Base-by-base conservation (phyloP, 495 filamentous ascomycete species). In the Aspergillus panamensis region DNA sequence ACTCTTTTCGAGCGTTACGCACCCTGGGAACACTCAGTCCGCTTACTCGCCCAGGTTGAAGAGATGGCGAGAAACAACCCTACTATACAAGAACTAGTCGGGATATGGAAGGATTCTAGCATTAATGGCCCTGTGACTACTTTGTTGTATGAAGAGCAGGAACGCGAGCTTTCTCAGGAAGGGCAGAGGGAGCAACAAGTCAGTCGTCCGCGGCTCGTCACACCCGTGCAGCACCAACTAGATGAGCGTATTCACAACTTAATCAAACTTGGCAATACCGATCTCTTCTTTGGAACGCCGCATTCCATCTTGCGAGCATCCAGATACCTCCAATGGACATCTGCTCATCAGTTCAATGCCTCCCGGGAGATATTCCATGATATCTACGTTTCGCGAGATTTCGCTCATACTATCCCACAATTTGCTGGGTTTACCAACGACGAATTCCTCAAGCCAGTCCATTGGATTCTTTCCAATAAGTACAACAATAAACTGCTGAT, bases 121-220 rank as follows among this genome's bases (percentile, higher is more conserved):
- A 20, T 40, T 1, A 20, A 21, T n/a, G 16, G 8, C 31, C 45
- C 60, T 2, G 61, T 65, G 3, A 70, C 73, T 44, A 35, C 2
- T 66, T 68, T 0, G 14, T 66, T 87, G 2, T 74, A 86, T 21
- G 85, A 90, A 65, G 85, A 89, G 58, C 84, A 87, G 50, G 87
- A 89, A 63, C 77, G 85, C 0, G 83, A 90, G 58, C 68, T 89
- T 0, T 71, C 76, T 0, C 80, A 79, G 4, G 84, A 89, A 57
- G 73, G 80, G 21, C 80, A 88, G 60, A 69, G 74, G 42, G 84
- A 90, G 58, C 65, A 70, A 17, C 68, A 88, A 33, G 60, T 82
- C 0, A 64, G 83, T 61, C 66, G 69, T 2, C 82, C 86, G 1
- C 62, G 65, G 1, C 31, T 53, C 0, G 62, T 66, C 14, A 12